phyloP scores from a whole-genome alignment of 345 rosid genomes.

The Arabis alpina region DNA sequence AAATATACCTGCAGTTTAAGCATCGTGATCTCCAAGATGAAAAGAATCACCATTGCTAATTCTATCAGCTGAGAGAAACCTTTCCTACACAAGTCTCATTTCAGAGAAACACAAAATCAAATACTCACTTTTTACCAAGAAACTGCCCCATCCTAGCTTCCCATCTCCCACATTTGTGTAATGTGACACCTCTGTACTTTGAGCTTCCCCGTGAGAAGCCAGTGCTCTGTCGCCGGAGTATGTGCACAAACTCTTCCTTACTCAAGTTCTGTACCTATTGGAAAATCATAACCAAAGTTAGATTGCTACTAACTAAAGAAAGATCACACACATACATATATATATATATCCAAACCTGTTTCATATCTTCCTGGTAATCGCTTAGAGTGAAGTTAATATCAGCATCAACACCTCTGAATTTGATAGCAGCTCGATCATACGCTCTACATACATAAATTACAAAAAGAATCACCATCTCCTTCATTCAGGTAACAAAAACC shows the following conservation, averaged over 20 bases:
- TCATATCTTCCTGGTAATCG: slow-evolving; percentile 90
- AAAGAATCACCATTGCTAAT: slow-evolving; percentile 55
- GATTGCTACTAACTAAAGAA: background rate
- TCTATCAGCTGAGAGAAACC: slow-evolving; percentile 37
- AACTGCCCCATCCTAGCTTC: slow-evolving; percentile 99
- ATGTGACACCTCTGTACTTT: slow-evolving; percentile 85
- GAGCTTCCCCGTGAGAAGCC: slow-evolving; percentile 95
- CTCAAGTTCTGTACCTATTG: slow-evolving; percentile 67
- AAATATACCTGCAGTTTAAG: slow-evolving; percentile 96
- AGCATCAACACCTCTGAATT: slow-evolving; percentile 92
- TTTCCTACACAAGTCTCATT: slow-evolving; percentile 24
- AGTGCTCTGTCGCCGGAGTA: slow-evolving; percentile 93
- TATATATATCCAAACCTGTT: slow-evolving; percentile 60
- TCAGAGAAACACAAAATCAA: background rate
- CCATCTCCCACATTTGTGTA: slow-evolving; percentile 97
- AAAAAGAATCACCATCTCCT: background rate
- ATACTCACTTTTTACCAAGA: slow-evolving; percentile 92
- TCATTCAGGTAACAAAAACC: background rate
- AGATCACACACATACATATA: background rate
- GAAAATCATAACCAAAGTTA: slow-evolving; percentile 6
- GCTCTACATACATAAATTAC: slow-evolving; percentile 54
- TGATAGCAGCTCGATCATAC: slow-evolving; percentile 95
- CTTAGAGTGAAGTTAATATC: slow-evolving; percentile 83
- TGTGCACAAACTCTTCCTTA: slow-evolving; percentile 94
- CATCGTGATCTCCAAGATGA: slow-evolving; percentile 70